Conservation (phyloP, 2,329 filamentous ascomycete species). For the Diaporthe longicolla region DNA sequence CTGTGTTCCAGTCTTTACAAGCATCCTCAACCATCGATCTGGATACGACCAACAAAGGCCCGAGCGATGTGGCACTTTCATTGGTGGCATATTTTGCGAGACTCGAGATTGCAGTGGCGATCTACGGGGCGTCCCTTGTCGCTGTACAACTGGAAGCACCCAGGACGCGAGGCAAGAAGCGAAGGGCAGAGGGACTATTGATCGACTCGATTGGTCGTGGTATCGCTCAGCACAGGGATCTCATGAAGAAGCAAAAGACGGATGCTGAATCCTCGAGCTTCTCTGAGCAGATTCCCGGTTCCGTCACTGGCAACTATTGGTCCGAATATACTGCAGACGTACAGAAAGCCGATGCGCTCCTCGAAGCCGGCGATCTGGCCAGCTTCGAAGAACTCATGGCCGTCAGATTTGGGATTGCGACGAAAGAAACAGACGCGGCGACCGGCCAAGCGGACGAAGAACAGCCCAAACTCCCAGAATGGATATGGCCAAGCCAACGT, state of each 20-base stretch:
- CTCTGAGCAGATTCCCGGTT: slow-evolving; percentile 61
- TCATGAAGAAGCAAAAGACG: slow-evolving; percentile 49
- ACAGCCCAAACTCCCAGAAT: slow-evolving; percentile 57
- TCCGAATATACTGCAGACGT: slow-evolving; percentile 60
- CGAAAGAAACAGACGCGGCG: slow-evolving; percentile 21
- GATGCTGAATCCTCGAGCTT: slow-evolving; percentile 49
- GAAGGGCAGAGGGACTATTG: slow-evolving; percentile 72
- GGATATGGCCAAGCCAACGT: slow-evolving; percentile 63
- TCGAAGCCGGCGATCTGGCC: slow-evolving; percentile 60
- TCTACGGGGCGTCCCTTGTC: slow-evolving; percentile 74
- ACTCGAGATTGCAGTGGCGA: slow-evolving; percentile 75
- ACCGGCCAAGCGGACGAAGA: slow-evolving; percentile 38
- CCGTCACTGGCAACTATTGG: slow-evolving; percentile 65
- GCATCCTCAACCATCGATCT: slow-evolving; percentile 62
- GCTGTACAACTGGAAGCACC: slow-evolving; percentile 79
- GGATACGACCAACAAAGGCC: slow-evolving; percentile 51
- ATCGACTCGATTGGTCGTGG: slow-evolving; percentile 83
- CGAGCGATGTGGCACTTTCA: slow-evolving; percentile 52
- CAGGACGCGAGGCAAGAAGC: slow-evolving; percentile 67
- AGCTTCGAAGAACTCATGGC: slow-evolving; percentile 67
- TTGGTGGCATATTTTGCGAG: slow-evolving; percentile 76
- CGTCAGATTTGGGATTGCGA: slow-evolving; percentile 62
- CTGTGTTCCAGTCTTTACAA: slow-evolving; percentile 75
- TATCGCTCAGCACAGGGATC: slow-evolving; percentile 57
- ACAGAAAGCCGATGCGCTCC: slow-evolving; percentile 62